phyloP scores from a whole-genome alignment of 805 yeast genomes.

The Debaryomyces prosopidis region DNA sequence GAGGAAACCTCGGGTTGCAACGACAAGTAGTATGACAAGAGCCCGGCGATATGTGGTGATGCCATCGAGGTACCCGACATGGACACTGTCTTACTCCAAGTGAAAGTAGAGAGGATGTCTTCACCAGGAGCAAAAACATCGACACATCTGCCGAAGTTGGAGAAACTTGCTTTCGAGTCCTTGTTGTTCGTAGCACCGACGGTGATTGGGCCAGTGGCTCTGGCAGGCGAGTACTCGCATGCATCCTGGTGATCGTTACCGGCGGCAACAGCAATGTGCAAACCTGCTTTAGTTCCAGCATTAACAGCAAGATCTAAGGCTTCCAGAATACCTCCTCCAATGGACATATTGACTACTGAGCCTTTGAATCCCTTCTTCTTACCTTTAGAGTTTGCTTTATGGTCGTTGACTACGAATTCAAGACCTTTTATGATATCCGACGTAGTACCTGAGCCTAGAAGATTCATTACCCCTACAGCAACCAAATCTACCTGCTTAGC shows the following conservation, averaged over 20 bases:
- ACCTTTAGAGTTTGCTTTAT: constrained; percentile 25
- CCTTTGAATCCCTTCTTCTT: constrained; percentile 52
- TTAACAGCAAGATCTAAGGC: constrained; percentile 59
- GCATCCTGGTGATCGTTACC: constrained; percentile 65
- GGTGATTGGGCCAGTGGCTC: constrained; percentile 54
- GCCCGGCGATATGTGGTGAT: constrained; percentile 59
- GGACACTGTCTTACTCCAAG: constrained; percentile 54
- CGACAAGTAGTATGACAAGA: constrained; percentile 56
- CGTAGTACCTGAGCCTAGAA: constrained; percentile 39
- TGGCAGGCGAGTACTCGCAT: constrained; percentile 60
- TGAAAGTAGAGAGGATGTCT: constrained; percentile 56
- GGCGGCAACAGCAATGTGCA: constrained; percentile 63
- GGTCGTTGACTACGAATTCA: constrained; percentile 39
- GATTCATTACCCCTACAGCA: constrained; percentile 43
- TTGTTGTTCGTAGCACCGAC: constrained; percentile 50
- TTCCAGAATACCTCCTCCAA: constrained; percentile 59
- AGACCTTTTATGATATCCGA: constrained; percentile 45
- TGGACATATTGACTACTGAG: constrained; percentile 62
- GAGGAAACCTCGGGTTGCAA: constrained; percentile 54
- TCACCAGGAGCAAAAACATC: constrained; percentile 59
- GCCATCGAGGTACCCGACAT: constrained; percentile 69
- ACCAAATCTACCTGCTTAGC: constrained; percentile 56
- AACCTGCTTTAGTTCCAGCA: constrained; percentile 57
- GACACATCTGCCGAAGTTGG: constrained; percentile 55
- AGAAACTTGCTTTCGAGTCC: constrained; percentile 51